phyloP scores from a whole-genome alignment of 805 yeast species.

The Metahyphopichia silvanorum region DNA sequence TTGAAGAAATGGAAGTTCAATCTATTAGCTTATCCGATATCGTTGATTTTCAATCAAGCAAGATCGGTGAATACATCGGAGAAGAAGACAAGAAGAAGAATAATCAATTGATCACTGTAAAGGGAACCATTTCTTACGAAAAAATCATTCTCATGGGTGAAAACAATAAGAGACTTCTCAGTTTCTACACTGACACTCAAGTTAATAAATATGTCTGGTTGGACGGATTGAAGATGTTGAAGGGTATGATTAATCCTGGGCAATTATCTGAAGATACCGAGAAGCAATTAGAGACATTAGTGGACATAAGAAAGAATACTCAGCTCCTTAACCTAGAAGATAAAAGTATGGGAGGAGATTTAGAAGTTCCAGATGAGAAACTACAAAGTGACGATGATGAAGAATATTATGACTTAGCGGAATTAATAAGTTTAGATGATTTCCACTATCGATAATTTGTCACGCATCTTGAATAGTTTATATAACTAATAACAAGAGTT shows the following conservation, averaged over 20 bases:
- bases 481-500: no score
- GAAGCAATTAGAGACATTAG: slow-evolving; percentile 29
- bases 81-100: slow-evolving; percentile 44
- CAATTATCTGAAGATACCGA: slow-evolving; percentile 36
- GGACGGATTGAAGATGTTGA: slow-evolving; percentile 64
- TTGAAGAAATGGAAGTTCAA: slow-evolving; percentile 49
- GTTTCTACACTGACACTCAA: slow-evolving; percentile 68
- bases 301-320: slow-evolving; percentile 36
- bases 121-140: slow-evolving; percentile 55
- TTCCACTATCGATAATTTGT: slow-evolving; percentile 19
- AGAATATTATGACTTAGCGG: slow-evolving; percentile 23
- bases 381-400: slow-evolving; percentile 23
- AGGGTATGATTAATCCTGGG: slow-evolving; percentile 27
- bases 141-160: slow-evolving; percentile 50
- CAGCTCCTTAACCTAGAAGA: slow-evolving; percentile 38
- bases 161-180: slow-evolving; percentile 42
- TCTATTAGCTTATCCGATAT: slow-evolving; percentile 53
- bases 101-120: slow-evolving; percentile 49
- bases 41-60: slow-evolving; percentile 46
- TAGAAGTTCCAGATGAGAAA: slow-evolving; percentile 13
- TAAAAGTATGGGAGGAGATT: slow-evolving; percentile 8
- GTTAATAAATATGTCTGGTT: slow-evolving; percentile 71
- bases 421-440: slow-evolving; percentile 17
- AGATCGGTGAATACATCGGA: slow-evolving; percentile 34
- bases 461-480: no score